Percentiles rank a stretch among this genome's conserved stretches.
These are phyloP conservation scores for Hibiscus tridactylites DNA, from an alignment of 345 rosid genomes.

Conservation along the genomic window DNA sequence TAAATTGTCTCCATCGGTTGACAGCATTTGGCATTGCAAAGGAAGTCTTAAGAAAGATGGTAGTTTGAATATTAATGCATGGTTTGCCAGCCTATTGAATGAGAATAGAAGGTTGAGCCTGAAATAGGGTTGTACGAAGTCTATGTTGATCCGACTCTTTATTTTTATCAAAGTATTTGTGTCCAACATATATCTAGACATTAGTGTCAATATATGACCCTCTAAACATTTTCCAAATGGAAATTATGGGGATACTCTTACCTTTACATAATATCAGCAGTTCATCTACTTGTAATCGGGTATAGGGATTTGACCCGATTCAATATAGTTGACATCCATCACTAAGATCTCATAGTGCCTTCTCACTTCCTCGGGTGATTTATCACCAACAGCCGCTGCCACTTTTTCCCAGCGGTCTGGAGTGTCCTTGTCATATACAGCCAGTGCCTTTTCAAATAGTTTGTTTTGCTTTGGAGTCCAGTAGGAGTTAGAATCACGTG, in stretches of 20 bases:
- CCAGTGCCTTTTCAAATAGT: conserved; percentile 79
- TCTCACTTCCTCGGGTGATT: conserved; percentile 71
- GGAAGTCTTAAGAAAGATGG: too few relatives aligned
- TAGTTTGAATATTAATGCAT: too few relatives aligned
- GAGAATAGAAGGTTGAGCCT: background rate
- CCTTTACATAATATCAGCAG: conserved; percentile 10
- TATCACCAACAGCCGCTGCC: conserved; percentile 69
- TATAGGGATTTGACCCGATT: conserved; percentile 59
- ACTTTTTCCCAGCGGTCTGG: conserved; percentile 95
- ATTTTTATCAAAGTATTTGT: too few relatives aligned
- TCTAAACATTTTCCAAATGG: background rate
- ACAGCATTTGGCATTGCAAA: background rate
- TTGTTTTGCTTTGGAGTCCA: conserved; percentile 82
- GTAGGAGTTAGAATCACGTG: conserved; percentile 39
- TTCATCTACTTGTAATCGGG: conserved; percentile 51
- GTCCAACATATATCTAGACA: background rate
- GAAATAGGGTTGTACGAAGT: background rate
- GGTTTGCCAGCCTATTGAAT: background rate
- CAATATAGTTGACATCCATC: conserved; percentile 57
- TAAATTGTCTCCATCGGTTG: background rate
- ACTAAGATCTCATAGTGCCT: conserved; percentile 75
- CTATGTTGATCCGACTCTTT: background rate
- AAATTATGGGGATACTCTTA: background rate
- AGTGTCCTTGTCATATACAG: conserved; percentile 68
- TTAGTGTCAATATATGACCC: background rate